A percentile compares a stretch with the other conserved stretches of the same genome.
Evolutionary conservation across 345 rosid genomes (phyloP).

Genomic region (Anacardium occidentale): DNA sequence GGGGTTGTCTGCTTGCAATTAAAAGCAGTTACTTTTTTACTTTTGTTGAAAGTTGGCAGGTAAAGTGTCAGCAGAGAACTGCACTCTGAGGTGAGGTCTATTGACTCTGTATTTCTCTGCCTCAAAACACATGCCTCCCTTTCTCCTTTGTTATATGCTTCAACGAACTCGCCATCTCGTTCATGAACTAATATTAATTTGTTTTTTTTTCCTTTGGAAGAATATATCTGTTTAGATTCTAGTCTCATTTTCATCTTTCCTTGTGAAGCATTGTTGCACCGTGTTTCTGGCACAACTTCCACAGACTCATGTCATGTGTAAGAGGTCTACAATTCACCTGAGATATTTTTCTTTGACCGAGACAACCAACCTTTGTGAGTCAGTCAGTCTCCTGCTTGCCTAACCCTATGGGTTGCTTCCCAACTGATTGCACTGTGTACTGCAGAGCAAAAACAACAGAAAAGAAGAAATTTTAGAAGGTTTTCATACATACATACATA

Average conservation of each 20-base stretch:
- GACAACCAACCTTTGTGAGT: neutral
- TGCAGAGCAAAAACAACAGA: neutral
- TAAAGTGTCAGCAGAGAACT: constrained; percentile 20
- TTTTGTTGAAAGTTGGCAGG: constrained; percentile 13
- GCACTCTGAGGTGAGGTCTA: constrained; percentile 22
- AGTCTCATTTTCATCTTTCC: constrained; percentile 9
- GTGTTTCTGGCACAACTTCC: constrained; percentile 3
- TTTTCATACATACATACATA: no score
- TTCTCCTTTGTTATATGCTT: constrained; percentile 15
- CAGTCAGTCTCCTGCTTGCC: constrained; percentile 7
- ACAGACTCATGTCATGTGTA: constrained; percentile 2
- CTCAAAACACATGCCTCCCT: constrained; percentile 25
- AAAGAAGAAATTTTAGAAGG: no score
- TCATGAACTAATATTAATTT: constrained; percentile 11
- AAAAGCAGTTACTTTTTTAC: neutral
- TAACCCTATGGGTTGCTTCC: constrained; percentile 1
- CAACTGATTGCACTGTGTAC: neutral
- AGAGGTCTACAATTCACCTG: constrained; percentile 7
- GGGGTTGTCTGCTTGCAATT: constrained; percentile 30
- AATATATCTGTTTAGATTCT: constrained; percentile 20
- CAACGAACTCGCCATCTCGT: constrained; percentile 11
- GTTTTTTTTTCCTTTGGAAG: neutral
- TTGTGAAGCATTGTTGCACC: constrained; percentile 7
- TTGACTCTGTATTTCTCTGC: constrained; percentile 10
- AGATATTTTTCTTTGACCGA: constrained; percentile 20